phyloP scores from a whole-genome alignment of 257 asterid species.

The Ballota nigra region DNA sequence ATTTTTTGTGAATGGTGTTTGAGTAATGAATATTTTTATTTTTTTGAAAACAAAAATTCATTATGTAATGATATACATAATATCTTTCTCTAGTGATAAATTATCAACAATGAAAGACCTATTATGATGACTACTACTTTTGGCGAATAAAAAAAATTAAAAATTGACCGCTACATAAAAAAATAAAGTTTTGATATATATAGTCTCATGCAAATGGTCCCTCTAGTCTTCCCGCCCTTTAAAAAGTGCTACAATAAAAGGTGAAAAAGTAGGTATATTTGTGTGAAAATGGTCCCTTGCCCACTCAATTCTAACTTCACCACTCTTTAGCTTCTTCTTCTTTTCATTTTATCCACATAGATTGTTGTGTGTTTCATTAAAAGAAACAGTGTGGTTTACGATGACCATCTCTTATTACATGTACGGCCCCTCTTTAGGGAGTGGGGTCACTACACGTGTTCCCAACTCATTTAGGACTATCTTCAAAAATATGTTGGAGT shows the following conservation, averaged over 20 bases:
- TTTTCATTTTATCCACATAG: background rate
- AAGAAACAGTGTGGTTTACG: conserved; percentile 55
- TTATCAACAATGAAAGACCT: no score
- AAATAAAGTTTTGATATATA: no score
- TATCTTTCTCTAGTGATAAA: no score
- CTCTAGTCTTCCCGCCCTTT: background rate
- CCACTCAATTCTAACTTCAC: background rate
- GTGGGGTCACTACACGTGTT: conserved; percentile 20
- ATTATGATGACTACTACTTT: no score
- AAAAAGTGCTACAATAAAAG: background rate
- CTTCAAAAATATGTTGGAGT: no score
- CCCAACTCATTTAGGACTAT: background rate
- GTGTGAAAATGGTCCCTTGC: background rate
- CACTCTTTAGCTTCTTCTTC: background rate
- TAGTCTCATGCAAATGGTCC: background rate
- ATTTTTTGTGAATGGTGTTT: no score
- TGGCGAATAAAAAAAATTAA: no score
- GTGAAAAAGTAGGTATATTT: background rate
- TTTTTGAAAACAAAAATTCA: no score
- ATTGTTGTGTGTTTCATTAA: conserved; percentile 59
- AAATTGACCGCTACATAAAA: no score
- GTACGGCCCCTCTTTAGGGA: background rate
- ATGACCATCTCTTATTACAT: conserved; percentile 17
- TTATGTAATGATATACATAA: no score
- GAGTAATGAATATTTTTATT: no score